A percentile compares a stretch with the other conserved stretches of the same genome.
Conservation (phyloP, 169 alveolate species). For the Babesia ovata region DNA sequence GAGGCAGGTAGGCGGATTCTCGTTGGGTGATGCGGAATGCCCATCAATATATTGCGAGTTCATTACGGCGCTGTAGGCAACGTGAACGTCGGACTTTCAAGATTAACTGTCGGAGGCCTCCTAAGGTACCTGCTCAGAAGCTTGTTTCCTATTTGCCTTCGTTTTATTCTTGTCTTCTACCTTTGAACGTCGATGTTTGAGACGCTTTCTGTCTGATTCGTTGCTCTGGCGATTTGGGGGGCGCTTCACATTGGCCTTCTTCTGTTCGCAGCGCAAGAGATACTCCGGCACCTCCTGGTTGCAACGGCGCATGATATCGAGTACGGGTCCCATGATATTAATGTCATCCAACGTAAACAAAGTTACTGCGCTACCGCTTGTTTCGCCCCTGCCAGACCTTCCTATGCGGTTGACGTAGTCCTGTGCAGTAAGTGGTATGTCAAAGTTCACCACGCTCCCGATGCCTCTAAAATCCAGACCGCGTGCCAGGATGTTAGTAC, state of each 20-base stretch:
- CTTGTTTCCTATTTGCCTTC: not conserved
- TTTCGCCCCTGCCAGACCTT: conserved; percentile 98
- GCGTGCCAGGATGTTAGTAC: conserved; percentile 95
- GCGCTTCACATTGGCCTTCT: conserved; percentile 8
- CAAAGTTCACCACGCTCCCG: conserved; percentile 93
- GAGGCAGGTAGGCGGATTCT: too few species aligned
- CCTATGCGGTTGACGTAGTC: conserved; percentile 98
- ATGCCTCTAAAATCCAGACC: conserved; percentile 97
- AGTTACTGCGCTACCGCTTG: conserved; percentile 80
- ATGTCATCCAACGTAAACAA: conserved; percentile 58
- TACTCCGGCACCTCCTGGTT: conserved; percentile 56
- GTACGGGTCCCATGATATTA: conserved; percentile 36
- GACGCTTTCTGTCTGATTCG: not conserved
- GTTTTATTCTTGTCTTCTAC: not conserved
- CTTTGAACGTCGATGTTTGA: not conserved
- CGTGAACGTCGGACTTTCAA: too few species aligned
- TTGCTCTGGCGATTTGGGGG: conserved; percentile 20
- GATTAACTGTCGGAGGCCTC: too few species aligned
- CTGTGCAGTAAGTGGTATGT: conserved; percentile 91
- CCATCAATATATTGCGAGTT: too few species aligned
- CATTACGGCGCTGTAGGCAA: too few species aligned
- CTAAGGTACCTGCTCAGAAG: not conserved
- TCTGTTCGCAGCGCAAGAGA: conserved; percentile 12
- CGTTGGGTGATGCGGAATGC: too few species aligned
- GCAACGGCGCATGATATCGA: conserved; percentile 52